Base-by-base conservation (phyloP, 1,284 basidiomycete genomes). In the Anthracocystis setariae region DNA sequence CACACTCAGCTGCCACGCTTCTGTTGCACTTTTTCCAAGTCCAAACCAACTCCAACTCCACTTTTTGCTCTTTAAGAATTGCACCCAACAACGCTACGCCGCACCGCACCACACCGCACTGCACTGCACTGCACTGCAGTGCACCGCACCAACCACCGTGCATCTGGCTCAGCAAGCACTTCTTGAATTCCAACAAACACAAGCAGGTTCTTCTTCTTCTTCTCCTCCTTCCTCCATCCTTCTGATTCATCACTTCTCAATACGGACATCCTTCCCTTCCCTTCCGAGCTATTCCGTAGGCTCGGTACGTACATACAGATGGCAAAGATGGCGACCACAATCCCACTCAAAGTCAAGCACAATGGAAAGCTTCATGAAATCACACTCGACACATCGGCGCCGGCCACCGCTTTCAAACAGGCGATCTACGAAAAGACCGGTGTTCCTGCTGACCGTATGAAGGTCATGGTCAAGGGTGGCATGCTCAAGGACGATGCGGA, bases 391-490 rank as follows among this genome's bases (percentile, higher is more conserved):
- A 85, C 88, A 5, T 87, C 89, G 82, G 87, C 87, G 7, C 88
- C 91, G 7, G 88, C 90, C 8, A 82, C 86, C 9, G 87, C 85
- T 3, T 95, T 96, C 87, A 96, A 96, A 83, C 88, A 92, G 76
- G 86, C 88, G 3, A 87, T 97, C 45, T 91, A 92, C 78, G 87
- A 90, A 57, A 85, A 87, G 40, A 97, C 94, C 0, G 93, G 93
- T 10, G 90, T 98, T 4, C 93, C 94, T 12, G 83, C 80, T 9
- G 93, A 94, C 77, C 87, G 94, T 47, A 94, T 96, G 91, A 98
- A 97, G 84, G 91, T 98, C 70, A 94, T 97, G 91, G 87, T 95
- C 82, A 97, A 96, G 83, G 92, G 92, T 46, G 92, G 92, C n/a
- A 87, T 92, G 74, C 87, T 96, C 48, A 82, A 82, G 88, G 93